Evolutionary conservation across 2,329 filamentous ascomycete species (phyloP).

Genomic region (Aureobasidium namibiae): DNA sequence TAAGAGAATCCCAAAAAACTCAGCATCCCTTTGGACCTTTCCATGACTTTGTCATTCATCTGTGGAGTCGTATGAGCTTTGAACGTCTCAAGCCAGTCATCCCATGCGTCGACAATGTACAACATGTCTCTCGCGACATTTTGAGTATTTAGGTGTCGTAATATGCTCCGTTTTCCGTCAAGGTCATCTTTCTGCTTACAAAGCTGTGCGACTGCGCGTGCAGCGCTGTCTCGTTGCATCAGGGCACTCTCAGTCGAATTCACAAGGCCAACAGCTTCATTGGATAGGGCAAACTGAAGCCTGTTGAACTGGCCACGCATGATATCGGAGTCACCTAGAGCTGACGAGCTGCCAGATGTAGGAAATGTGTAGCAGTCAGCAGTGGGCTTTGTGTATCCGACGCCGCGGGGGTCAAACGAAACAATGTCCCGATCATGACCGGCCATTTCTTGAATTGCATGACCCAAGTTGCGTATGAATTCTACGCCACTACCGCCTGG

Average conservation of each 20-base stretch:
- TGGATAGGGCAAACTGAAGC: conserved; percentile 21
- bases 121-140: conserved; percentile 44
- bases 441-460: conserved; percentile 14
- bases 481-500: conserved; percentile 34
- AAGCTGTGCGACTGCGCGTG: conserved; percentile 25
- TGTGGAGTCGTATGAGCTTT: background rate
- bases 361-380: conserved; percentile 3
- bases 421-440: conserved; percentile 33
- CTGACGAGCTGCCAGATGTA: background rate
- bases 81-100: conserved; percentile 13
- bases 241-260: conserved; percentile 32
- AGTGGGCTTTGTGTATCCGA: background rate
- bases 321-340: background rate
- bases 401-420: conserved; percentile 35
- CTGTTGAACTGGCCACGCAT: background rate
- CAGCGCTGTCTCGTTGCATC: conserved; percentile 35
- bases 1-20: conserved; percentile 17
- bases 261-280: conserved; percentile 28
- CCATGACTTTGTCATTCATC: background rate
- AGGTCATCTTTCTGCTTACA: conserved; percentile 17
- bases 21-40: conserved; percentile 26
- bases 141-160: conserved; percentile 38
- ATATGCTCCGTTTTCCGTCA: conserved; percentile 23
- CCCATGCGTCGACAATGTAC: conserved; percentile 33
- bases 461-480: conserved; percentile 22